Conservation (phyloP, 2,329 filamentous ascomycete species). For the Epichloe gansuensis region DNA sequence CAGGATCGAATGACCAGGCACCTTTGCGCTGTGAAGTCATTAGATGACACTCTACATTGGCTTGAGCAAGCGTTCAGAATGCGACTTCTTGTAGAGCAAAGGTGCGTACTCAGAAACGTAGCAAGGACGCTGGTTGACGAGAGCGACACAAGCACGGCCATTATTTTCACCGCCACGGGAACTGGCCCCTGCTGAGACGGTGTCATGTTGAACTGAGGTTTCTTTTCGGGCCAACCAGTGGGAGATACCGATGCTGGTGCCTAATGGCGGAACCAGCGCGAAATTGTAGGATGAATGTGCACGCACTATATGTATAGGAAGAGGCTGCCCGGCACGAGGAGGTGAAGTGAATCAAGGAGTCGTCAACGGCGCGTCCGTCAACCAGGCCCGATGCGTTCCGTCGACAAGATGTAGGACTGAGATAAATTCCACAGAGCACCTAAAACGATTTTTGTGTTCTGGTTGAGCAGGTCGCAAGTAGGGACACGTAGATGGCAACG, state of each 20-base stretch:
- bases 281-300: neutral
- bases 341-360: neutral
- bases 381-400: neutral
- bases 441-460: neutral
- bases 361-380: neutral
- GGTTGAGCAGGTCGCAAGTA: neutral
- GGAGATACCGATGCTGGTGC: too few species aligned
- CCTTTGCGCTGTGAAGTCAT: conserved; percentile 21
- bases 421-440: neutral
- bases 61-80: neutral
- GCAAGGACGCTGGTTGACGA: conserved; percentile 22
- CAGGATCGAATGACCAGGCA: conserved; percentile 24
- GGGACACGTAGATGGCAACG: too few species aligned
- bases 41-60: neutral
- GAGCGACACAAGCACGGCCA: conserved; percentile 13
- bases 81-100: neutral
- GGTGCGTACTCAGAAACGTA: conserved; percentile 22
- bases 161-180: conserved; percentile 1
- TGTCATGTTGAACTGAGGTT: neutral
- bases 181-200: neutral
- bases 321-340: neutral
- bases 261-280: neutral
- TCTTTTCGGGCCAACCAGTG: neutral
- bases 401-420: neutral
- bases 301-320: neutral